These are phyloP conservation scores for Neurospora sublineolata DNA, from an alignment of 495 filamentous ascomycete species.

Conservation along the genomic window DNA sequence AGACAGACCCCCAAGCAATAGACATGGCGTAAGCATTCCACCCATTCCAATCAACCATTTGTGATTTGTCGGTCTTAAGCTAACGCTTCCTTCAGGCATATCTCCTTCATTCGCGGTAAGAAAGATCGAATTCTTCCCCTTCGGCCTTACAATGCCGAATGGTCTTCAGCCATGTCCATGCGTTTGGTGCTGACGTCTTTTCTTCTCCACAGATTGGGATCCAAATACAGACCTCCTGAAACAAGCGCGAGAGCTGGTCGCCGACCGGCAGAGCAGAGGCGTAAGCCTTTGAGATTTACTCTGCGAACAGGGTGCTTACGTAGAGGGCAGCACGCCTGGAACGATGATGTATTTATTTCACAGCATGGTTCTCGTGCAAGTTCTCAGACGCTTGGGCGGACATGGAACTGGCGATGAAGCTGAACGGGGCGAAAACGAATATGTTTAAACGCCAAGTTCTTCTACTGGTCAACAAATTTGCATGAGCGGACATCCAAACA, in stretches of 20 bases:
- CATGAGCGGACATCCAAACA: not conserved
- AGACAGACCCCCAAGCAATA: not conserved
- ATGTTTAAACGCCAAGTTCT: not conserved
- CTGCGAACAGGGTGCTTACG: not conserved
- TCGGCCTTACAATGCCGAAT: not conserved
- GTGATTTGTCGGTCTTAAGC: not conserved
- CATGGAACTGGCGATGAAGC: not conserved
- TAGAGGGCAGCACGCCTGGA: not conserved
- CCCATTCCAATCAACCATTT: not conserved
- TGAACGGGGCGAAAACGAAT: not conserved
- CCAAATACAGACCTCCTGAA: not conserved
- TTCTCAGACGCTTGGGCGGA: not conserved
- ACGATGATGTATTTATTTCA: not conserved
- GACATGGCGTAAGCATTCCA: not conserved
- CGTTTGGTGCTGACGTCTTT: not conserved
- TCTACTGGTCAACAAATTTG: not conserved
- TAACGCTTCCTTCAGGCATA: not conserved
- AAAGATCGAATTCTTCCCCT: not conserved
- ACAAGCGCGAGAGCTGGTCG: not conserved
- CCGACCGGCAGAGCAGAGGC: not conserved
- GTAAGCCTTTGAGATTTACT: not conserved
- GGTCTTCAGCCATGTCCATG: not conserved
- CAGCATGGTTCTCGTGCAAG: not conserved
- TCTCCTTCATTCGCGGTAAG: not conserved
- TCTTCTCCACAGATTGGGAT: not conserved